Base-by-base conservation (phyloP, 106 monocot species). In the Triglochin maritima region DNA sequence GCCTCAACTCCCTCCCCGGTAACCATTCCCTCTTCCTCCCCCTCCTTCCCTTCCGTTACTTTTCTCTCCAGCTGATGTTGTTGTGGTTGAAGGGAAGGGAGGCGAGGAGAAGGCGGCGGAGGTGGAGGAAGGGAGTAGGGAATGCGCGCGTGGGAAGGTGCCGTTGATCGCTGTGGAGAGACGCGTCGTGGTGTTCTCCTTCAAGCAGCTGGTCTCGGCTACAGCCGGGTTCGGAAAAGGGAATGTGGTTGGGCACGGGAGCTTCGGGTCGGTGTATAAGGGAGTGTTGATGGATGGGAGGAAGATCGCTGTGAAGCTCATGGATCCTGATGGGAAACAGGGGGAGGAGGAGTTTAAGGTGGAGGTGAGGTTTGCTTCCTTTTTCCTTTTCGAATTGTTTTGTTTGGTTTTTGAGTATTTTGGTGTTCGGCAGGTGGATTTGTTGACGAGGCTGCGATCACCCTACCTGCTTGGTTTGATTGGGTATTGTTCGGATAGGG, bases 271-370 rank as follows among this genome's bases (percentile, higher is more conserved):
- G 6, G 98, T 99, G 12, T 92, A 89, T 68, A 74, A 77, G 57
- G 98, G 92, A 3, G 68, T 83, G 41, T 81, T 99, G 47, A 60
- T 78, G 4, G 89, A 92, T 66, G 92, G 92, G 56, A 73, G 92
- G 75, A 89, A 85, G 79, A 81, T 92, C 56, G 98, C 92, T 12
- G 98, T 92, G 54, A 99, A 99, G 84, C 79, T 92, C 44, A 99
- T 99, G 98, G 98, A 99, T 63, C 86, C 49, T 7, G 74, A 76
- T 3, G 92, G 98, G 56, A 92, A 79, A 73, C 98, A 99, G 63
- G 98, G 92, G 41, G 92, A 92, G 45, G 88, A 88, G 52, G 98
- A 92, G 84, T 99, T 92, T 77, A 81, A 89, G 57, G 89, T 99
- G 92, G 92, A 92, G 92, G 98, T 92, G 14, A 44, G 49, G 7